Percentiles rank a stretch among this genome's conserved stretches.
These are phyloP conservation scores for Cyclocybe cylindracea DNA, from an alignment of 768 basidiomycete genomes.

Conservation along the genomic window DNA sequence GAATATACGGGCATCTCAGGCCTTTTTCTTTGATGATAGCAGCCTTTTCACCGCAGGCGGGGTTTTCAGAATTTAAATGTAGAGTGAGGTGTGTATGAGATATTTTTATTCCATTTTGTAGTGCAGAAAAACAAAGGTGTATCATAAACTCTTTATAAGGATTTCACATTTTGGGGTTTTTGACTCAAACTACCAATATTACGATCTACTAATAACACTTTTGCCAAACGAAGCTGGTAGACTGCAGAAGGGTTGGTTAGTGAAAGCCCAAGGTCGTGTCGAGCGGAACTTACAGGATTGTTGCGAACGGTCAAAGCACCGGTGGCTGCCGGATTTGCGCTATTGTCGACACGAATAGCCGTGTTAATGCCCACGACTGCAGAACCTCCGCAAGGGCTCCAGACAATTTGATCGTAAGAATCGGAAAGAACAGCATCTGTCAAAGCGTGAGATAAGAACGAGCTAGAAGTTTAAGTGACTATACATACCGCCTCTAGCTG, in stretches of 20 bases:
- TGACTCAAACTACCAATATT: neutral
- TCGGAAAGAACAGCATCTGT: conserved; percentile 6
- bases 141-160: no score
- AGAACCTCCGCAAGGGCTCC: conserved; percentile 20
- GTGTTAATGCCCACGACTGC: conserved; percentile 20
- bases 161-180: neutral
- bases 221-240: conserved; percentile 8
- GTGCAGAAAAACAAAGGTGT: no score
- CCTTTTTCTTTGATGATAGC: no score
- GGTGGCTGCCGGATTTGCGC: conserved; percentile 11
- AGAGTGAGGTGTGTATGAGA: no score
- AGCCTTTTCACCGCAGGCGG: no score
- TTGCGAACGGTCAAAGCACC: conserved; percentile 15
- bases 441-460: neutral
- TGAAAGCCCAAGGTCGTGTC: neutral
- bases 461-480: neutral
- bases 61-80: no score
- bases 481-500: conserved; percentile 10
- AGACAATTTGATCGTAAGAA: conserved; percentile 13
- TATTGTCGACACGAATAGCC: conserved; percentile 18
- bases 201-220: conserved; percentile 2
- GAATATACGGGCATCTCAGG: no score
- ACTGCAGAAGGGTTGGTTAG: neutral
- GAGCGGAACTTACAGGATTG: conserved; percentile 14
- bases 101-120: no score